phyloP scores from a whole-genome alignment of 164 flowering plant genomes.

The Chimonanthus salicifolius region DNA sequence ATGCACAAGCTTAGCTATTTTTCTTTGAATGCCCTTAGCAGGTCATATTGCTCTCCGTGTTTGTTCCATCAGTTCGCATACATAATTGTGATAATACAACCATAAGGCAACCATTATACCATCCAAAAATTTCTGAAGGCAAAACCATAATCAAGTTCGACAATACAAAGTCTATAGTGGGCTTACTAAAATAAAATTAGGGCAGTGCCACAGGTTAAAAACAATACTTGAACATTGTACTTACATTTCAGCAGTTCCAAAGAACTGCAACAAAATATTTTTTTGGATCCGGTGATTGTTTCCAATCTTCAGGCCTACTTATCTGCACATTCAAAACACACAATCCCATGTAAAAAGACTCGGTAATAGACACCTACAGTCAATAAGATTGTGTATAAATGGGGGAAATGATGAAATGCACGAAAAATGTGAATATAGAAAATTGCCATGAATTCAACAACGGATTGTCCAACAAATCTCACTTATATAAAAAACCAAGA shows the following conservation, averaged over 20 bases:
- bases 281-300: constrained; percentile 66
- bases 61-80: not conserved
- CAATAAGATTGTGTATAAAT: not conserved
- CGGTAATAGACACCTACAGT: constrained; percentile 6
- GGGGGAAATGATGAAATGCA: not conserved
- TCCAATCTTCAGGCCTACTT: constrained; percentile 87
- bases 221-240: constrained; percentile 13
- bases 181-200: too few relatives aligned
- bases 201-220: not conserved
- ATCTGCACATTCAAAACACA: constrained; percentile 44
- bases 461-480: not conserved
- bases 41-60: not conserved
- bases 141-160: not conserved
- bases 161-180: not conserved
- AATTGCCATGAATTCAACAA: not conserved
- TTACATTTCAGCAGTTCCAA: constrained; percentile 92
- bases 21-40: not conserved
- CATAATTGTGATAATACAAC: not conserved
- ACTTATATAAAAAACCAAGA: not conserved
- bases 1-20: too few relatives aligned
- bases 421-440: not conserved
- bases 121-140: not conserved
- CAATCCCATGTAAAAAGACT: not conserved
- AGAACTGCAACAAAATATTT: constrained; percentile 88
- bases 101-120: not conserved